phyloP scores from a whole-genome alignment of 352 stramenopile species.

The Phytophthora fragariae region DNA sequence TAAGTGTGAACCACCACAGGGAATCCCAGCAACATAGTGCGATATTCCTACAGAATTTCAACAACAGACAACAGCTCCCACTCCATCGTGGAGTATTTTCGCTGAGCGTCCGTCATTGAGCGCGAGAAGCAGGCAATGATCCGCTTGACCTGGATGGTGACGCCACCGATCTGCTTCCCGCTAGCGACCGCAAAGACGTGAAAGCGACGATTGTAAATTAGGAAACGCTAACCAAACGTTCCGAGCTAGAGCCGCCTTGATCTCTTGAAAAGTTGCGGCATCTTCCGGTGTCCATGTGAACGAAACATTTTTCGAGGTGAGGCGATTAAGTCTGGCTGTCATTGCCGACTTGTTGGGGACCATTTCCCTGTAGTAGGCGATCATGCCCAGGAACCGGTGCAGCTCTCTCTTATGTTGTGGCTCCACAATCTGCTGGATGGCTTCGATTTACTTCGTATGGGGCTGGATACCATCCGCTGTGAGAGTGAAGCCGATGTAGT shows the following conservation, averaged over 20 bases:
- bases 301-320: background rate
- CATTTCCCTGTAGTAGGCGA: background rate
- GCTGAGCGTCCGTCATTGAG: background rate
- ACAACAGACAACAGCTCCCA: constrained; percentile 4
- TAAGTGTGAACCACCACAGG: constrained; percentile 5
- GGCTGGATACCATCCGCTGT: background rate
- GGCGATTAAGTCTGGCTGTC: background rate
- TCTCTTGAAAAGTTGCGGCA: background rate
- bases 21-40: constrained; percentile 10
- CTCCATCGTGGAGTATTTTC: constrained; percentile 15
- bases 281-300: background rate
- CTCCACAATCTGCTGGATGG: too few species aligned
- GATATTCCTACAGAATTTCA: constrained; percentile 12
- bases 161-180: background rate
- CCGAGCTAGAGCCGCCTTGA: background rate
- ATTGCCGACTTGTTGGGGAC: background rate
- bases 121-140: constrained; percentile 10
- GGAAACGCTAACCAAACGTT: constrained; percentile 3
- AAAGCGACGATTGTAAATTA: constrained; percentile 1
- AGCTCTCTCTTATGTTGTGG: background rate
- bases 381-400: constrained; percentile 1
- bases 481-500: background rate
- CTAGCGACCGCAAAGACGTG: constrained; percentile 9
- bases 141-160: background rate
- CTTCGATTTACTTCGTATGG: too few species aligned